Conservation (phyloP, 2,329 filamentous ascomycete species). For the Trichoderma oligosporum region DNA sequence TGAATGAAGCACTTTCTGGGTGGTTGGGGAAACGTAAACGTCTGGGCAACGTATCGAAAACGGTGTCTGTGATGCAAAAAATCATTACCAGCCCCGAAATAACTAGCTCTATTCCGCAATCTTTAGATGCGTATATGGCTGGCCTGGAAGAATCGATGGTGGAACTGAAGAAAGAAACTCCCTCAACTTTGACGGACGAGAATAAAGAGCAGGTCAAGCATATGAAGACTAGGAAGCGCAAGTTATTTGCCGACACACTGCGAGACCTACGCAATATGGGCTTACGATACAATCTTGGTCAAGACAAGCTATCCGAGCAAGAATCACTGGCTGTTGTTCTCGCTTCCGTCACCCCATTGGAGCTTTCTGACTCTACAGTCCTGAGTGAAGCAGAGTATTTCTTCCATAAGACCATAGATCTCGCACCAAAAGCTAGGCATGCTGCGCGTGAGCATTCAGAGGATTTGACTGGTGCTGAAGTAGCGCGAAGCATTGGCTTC, state of each 20-base stretch:
- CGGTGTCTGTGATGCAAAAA: conserved; percentile 69
- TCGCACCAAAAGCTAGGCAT: conserved; percentile 64
- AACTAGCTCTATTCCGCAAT: conserved; percentile 52
- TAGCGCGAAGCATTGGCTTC: conserved; percentile 73
- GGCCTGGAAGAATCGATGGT: conserved; percentile 65
- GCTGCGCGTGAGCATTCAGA: conserved; percentile 71
- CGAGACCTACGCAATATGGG: conserved; percentile 85
- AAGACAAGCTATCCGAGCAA: conserved; percentile 69
- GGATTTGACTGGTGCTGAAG: conserved; percentile 77
- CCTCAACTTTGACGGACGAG: conserved; percentile 74
- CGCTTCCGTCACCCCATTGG: conserved; percentile 48
- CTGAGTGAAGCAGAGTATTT: conserved; percentile 58
- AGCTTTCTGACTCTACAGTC: conserved; percentile 27
- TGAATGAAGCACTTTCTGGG: conserved; percentile 32
- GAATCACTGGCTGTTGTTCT: conserved; percentile 67
- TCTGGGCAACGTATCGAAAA: conserved; percentile 66
- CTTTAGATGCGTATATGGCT: conserved; percentile 64
- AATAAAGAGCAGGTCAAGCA: conserved; percentile 82
- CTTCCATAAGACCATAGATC: conserved; percentile 74
- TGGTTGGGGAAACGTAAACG: conserved; percentile 54
- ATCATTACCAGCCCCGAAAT: conserved; percentile 52
- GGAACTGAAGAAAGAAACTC: conserved; percentile 80
- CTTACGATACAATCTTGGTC: conserved; percentile 75
- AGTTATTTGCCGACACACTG: conserved; percentile 83
- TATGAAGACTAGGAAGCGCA: conserved; percentile 84